Evolutionary conservation across 768 basidiomycete species (phyloP), one percentile per base, ranked within the genome.

Genomic region (Suillus cothurnatus): DNA sequence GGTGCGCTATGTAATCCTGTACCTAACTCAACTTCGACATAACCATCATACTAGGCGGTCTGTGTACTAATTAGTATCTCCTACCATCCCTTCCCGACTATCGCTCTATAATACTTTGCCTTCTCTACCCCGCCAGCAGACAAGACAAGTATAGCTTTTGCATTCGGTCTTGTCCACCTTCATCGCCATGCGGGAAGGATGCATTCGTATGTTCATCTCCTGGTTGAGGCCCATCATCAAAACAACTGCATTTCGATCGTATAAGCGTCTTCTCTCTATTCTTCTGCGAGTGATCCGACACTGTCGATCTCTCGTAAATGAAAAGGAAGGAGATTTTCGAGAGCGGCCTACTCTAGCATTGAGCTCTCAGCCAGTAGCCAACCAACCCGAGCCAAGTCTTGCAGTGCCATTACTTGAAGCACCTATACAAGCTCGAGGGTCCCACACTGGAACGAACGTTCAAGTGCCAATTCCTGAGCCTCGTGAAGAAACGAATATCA

Each of bases 391-490:
- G 26, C 6, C 6, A 12, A 59, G 26, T 19, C 58, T 58, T 9
- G 57, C 57, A 19, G 26, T 58, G 17, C 26, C 55, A 15, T 8
- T 36, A 7, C 32, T 53, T 41, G 36, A 34, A 3, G 32, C 21
- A 28, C 62, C 45, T 26, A 19, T 12, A n/a, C 49, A 56, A 50
- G 39, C 17, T 76, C 73, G 56, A 76, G 69, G 11, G 6, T 34
- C 3, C 21, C 57, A 58, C 38, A 15, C 36, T 58, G 57, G 8
- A 39, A 17, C 23, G 8, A n/a, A 38, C 4, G 4, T 55, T 55
- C 53, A 28, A 26, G 9, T 50, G 49, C 26, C 53, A 34, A 34
- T 21, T 11, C 12, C 53, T 2, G 31, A n/a, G 21, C 53, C 31
- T 34, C 6, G 14, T 19, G 19, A 21, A 19, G 21, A n/a, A 34